Evolutionary conservation across 148 eudicot genomes (phyloP).

Genomic region (Amaranthus cruentus): DNA sequence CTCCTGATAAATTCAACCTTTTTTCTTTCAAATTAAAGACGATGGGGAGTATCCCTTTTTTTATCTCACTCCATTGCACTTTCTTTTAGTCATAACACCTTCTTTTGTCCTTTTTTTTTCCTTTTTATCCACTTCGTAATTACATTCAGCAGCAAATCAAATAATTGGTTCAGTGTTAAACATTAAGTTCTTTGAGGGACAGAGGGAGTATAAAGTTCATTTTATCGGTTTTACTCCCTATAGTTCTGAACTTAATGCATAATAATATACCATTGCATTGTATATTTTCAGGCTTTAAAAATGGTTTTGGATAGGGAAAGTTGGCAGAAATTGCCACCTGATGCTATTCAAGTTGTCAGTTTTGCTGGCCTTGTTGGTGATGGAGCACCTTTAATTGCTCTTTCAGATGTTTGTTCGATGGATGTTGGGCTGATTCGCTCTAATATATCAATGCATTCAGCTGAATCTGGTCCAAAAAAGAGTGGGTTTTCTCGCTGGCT

Average conservation of each 20-base stretch:
- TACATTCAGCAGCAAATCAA: not conserved
- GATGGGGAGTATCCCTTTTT: not conserved
- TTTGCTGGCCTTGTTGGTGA: conserved; percentile 93
- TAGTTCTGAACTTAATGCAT: conserved; percentile 1
- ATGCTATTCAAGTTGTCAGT: conserved; percentile 69
- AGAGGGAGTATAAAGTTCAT: not conserved
- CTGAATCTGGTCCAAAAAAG: conserved; percentile 40
- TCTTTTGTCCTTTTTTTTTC: not conserved
- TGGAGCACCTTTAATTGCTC: conserved; percentile 75
- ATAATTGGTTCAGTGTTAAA: not conserved
- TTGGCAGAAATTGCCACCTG: conserved; percentile 79
- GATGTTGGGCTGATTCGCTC: conserved; percentile 33
- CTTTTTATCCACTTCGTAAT: not conserved
- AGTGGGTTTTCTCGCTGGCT: conserved; percentile 75
- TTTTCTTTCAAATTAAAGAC: too few relatives aligned
- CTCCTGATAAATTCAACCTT: too few relatives aligned
- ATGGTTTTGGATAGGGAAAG: conserved; percentile 92
- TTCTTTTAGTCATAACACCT: not conserved
- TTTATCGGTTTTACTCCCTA: not conserved
- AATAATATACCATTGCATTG: not conserved
- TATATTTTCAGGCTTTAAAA: conserved; percentile 61
- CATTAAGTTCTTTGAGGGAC: not conserved
- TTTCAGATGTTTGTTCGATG: conserved; percentile 43
- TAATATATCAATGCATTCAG: conserved; percentile 37
- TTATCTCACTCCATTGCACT: too few relatives aligned